Conservation (phyloP, 139 green algal genomes). For the Closterium sp. region DNA sequence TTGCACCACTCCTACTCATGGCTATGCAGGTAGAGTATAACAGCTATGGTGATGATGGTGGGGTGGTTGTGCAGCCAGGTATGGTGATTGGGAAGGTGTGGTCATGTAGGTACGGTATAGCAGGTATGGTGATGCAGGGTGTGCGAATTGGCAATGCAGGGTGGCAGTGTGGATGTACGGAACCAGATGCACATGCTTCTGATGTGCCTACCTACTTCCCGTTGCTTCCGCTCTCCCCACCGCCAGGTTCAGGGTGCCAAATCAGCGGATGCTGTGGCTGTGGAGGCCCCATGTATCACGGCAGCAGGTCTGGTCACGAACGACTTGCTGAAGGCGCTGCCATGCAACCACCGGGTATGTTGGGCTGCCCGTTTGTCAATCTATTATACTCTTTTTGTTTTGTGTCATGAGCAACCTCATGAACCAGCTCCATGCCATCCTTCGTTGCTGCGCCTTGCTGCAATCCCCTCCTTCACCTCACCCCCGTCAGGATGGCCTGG, state of each 20-base stretch:
- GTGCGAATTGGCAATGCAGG: not conserved
- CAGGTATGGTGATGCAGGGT: not conserved
- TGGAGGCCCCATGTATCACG: not conserved
- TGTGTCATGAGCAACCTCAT: not conserved
- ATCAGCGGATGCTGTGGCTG: not conserved
- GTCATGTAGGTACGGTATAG: not conserved
- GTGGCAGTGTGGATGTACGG: too few species aligned
- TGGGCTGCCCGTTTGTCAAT: not conserved
- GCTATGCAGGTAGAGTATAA: not conserved
- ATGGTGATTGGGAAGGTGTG: not conserved
- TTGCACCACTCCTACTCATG: not conserved
- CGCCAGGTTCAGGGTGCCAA: not conserved
- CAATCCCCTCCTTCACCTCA: not conserved
- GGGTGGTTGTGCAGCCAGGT: not conserved
- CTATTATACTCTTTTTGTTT: not conserved
- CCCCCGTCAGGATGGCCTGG: not conserved
- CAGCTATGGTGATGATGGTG: too few species aligned
- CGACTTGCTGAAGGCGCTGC: not conserved
- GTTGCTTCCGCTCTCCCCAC: not conserved
- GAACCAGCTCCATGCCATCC: too few species aligned
- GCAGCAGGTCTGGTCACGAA: not conserved
- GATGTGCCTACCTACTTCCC: not conserved
- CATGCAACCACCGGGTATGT: not conserved
- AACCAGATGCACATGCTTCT: not conserved
- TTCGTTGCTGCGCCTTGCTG: not conserved